Base-by-base conservation (phyloP, 2,329 filamentous ascomycete genomes). In the Fusarium torulosum region DNA sequence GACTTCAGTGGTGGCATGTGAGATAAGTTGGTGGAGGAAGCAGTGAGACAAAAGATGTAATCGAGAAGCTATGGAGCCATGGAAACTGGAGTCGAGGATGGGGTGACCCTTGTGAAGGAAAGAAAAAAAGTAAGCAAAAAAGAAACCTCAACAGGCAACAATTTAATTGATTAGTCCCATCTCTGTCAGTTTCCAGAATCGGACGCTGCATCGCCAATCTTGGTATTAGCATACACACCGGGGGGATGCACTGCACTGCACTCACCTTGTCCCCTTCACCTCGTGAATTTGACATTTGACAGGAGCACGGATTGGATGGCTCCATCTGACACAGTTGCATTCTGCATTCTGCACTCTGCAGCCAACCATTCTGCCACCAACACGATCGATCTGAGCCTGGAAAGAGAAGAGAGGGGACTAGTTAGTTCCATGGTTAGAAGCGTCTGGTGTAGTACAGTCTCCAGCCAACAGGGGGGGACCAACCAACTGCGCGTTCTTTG, bases 171-270 rank as follows among this genome's bases (percentile, higher is more conserved):
- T 43, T 23, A 31, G 17, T 33, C 33, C 51, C 41, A 56, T 58
- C 66, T 66, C 51, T 62, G 49, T 47, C 53, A 50, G 35, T 57
- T 70, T 53, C 58, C 40, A 53, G 63, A 67, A 67, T 58, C 57
- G 59, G 50, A 51, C 50, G 52, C 31, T 49, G 57, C 59, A 69
- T 72, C 70, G 66, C 69, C 60, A 65, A 60, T 58, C 62, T 62
- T 68, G 54, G 41, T 15, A 23, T 44, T 29, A 27, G 23, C 53
- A 45, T 53, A 57, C 53, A 51, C 63, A 65, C 53, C 50, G 51
- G 60, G 50, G 38, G 19, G n/a, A 21, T 20, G 35, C 23, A 17
- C 19, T 35, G 20, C 35, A 23, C 23, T 40, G 46, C 53, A 54
- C 61, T 68, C 65, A 68, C 59, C 64, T 67, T 59, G 37, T 38